Evolutionary conservation across 2,329 filamentous ascomycete species (phyloP), one percentile per base, ranked within the genome.

Genomic region (Thelonectria olida): DNA sequence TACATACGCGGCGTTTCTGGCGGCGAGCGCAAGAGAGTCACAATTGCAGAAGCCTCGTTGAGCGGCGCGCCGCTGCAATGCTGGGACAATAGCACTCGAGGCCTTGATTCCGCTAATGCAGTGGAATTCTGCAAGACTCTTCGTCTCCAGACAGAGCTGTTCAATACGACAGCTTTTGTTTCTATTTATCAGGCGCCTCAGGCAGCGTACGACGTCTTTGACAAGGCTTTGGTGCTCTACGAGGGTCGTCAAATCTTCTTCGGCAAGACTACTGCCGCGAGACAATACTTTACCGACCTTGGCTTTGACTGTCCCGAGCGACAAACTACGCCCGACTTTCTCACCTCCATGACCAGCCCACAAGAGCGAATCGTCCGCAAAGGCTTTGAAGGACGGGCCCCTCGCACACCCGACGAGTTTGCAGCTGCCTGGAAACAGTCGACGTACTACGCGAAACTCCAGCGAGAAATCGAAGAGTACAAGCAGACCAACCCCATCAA

Each of bases 251-350:
- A 90, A 67, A 87, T 90, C 50, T 92, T 67, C 64, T 74, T 73
- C 27, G 73, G 73, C 0, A 53, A 54, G 2, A 66, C 68, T 0
- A 54, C 65, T 1, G 13, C 50, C 1, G 73, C 73, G 2, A 73
- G 67, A 47, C 41, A 64, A 8, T 74, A 74, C 17, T 75, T 75
- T 25, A 36, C 64, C 15, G 53, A 72, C 22, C 55, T 75, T 53
- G 90, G 90, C 0, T 92, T 91, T 62, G 79, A 85, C 10, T 90
- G 75, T 25, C 78, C 79, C 0, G 70, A 73, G 0, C 70, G 80
- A 25, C 78, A 88, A 67, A 92, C 90, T 0, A 92, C 89, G 1
- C 87, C 90, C 0, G 90, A 93, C 69, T 93, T 92, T 73, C 74
- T 93, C 17, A 92, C 69, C 1, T 82, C 82, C 0, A 80, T 85